These are phyloP conservation scores for Candida mattraensis DNA, from an alignment of 805 yeast species.

Conservation along the genomic window DNA sequence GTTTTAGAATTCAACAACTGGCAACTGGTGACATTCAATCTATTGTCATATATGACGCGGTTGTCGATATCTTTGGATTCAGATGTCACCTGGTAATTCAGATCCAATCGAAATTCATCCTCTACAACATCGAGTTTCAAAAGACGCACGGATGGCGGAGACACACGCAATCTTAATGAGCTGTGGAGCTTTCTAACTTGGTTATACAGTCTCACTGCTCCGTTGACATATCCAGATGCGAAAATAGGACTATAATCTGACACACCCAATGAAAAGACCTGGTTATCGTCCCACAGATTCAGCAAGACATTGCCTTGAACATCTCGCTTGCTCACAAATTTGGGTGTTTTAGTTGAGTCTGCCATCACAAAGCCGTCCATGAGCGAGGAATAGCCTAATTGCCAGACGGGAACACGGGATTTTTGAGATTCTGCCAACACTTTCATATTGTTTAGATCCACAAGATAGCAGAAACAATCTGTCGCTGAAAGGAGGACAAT, in stretches of 20 bases:
- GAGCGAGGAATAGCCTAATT: slow-evolving; percentile 22
- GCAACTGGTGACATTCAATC: slow-evolving; percentile 22
- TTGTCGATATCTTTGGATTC: slow-evolving; percentile 14
- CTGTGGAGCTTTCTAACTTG: slow-evolving; percentile 13
- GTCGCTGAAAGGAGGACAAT: slow-evolving; percentile 20
- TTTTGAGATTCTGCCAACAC: slow-evolving; percentile 16
- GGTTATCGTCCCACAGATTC: slow-evolving; percentile 19
- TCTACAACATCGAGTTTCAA: slow-evolving; percentile 23
- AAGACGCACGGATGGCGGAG: slow-evolving; percentile 19
- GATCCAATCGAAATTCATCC: slow-evolving; percentile 24
- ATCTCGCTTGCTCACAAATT: slow-evolving; percentile 23
- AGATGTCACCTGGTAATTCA: slow-evolving; percentile 15
- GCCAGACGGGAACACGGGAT: slow-evolving; percentile 11
- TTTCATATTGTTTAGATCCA: slow-evolving; percentile 23
- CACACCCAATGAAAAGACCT: slow-evolving; percentile 15
- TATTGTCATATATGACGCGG: slow-evolving; percentile 13
- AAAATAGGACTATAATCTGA: slow-evolving; percentile 19
- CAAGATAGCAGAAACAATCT: slow-evolving; percentile 17
- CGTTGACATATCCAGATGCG: slow-evolving; percentile 18
- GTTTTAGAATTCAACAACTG: slow-evolving; percentile 18
- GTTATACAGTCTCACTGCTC: slow-evolving; percentile 21
- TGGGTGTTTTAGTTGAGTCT: slow-evolving; percentile 19
- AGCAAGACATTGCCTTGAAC: slow-evolving; percentile 10
- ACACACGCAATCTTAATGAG: slow-evolving; percentile 12
- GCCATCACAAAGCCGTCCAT: slow-evolving; percentile 23